Evolutionary conservation across 495 filamentous ascomycete species (phyloP).

Genomic region (Cladorrhinum samala): DNA sequence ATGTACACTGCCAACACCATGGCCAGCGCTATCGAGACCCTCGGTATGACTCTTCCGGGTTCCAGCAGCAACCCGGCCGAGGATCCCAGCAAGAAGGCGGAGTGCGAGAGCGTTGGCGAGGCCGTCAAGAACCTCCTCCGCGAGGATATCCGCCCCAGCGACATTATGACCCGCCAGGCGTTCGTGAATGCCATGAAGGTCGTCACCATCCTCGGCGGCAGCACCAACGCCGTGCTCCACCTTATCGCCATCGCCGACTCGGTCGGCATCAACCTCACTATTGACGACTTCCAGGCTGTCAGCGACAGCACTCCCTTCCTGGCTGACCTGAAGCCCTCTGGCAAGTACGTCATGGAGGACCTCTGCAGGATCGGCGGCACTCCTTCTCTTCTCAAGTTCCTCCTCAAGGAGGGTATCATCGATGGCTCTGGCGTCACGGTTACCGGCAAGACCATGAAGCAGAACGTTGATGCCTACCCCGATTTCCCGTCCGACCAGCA

Average conservation of each 20-base stretch:
- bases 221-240: conserved; percentile 95
- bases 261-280: conserved; percentile 86
- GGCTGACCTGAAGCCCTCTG: conserved; percentile 93
- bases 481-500: conserved; percentile 78
- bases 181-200: conserved; percentile 97
- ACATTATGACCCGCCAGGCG: conserved; percentile 86
- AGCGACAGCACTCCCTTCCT: conserved; percentile 89
- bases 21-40: conserved; percentile 91
- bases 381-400: conserved; percentile 82
- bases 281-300: conserved; percentile 96
- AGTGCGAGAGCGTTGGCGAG: conserved; percentile 77
- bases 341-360: conserved; percentile 95
- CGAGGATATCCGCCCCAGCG: conserved; percentile 81
- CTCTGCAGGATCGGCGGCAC: conserved; percentile 87
- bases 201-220: conserved; percentile 90
- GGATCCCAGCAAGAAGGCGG: conserved; percentile 73
- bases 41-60: conserved; percentile 93
- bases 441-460: conserved; percentile 85
- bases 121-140: conserved; percentile 82
- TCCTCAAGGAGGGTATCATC: conserved; percentile 84
- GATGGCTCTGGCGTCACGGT: conserved; percentile 86
- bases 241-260: conserved; percentile 93
- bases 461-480: conserved; percentile 76
- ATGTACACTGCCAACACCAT: conserved; percentile 99
- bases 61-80: conserved; percentile 91